Percentiles rank a stretch among this genome's conserved stretches.
Conservation (phyloP, 352 stramenopile genomes). For the Phytopythium cucurbitacearum region DNA sequence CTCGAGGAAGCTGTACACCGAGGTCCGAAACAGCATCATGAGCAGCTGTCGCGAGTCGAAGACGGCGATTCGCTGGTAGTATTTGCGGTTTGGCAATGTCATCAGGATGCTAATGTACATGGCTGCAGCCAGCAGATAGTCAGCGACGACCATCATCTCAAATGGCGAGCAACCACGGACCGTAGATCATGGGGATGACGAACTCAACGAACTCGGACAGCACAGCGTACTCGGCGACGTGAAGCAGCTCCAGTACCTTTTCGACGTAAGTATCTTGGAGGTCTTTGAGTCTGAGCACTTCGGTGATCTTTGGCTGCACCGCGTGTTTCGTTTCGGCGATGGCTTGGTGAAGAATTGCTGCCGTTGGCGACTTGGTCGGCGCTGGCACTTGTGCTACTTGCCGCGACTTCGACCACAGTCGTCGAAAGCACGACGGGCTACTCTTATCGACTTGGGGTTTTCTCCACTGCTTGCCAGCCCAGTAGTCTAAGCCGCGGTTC, state of each 20-base stretch:
- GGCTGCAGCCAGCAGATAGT: slow-evolving; percentile 4
- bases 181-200: slow-evolving; percentile 32
- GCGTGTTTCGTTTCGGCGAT: too few relatives aligned
- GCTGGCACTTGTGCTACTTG: too few relatives aligned
- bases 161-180: slow-evolving; percentile 12
- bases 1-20: slow-evolving; percentile 33
- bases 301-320: too few relatives aligned
- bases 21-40: slow-evolving; percentile 13
- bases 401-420: too few relatives aligned
- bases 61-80: slow-evolving; percentile 21
- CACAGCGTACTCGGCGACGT: slow-evolving; percentile 43
- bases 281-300: neutral
- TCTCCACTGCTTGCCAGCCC: too few relatives aligned
- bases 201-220: slow-evolving; percentile 41
- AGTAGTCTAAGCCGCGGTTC: too few relatives aligned
- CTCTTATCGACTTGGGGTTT: too few relatives aligned
- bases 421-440: too few relatives aligned
- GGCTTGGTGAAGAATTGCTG: too few relatives aligned
- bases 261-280: slow-evolving; percentile 17
- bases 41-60: slow-evolving; percentile 10
- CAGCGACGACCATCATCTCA: neutral
- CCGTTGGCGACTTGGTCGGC: too few relatives aligned
- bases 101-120: slow-evolving; percentile 18
- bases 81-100: slow-evolving; percentile 23
- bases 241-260: slow-evolving; percentile 19